Base-by-base conservation (phyloP, 164 flowering plant species). In the Nelumbo lutea region DNA sequence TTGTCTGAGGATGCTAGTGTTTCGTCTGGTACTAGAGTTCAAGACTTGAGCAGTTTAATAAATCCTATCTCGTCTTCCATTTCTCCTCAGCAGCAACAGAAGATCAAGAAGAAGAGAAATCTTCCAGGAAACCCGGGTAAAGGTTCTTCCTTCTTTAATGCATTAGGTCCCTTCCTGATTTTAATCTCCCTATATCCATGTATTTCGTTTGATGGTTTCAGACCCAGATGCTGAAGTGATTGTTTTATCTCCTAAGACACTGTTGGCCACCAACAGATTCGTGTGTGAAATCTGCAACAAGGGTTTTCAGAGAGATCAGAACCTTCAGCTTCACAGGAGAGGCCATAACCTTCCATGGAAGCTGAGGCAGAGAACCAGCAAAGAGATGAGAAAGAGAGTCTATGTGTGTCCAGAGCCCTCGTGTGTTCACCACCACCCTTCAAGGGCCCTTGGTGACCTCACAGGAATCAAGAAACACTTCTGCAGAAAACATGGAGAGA, bases 321-420 rank as follows among this genome's bases (percentile, higher is more conserved):
- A 93, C 58, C 90, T 93, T 47, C 98, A 94, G 66, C 88, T 94
- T 38, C 98, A 94, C 73, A 83, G 97, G 65, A 83, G 98, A 79
- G 98, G 98, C 1, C 98, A 94, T 46, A 94, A 94, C 69, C 86
- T 94, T 10, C 97, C 98, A 69, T 94, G 98, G 98, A 94, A 94
- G 76, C 83, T 94, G 51, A 87, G 83, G 80, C 91, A 91, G 68
- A 88, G 91, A 65, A 84, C 40, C 82, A 81, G 73, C 78, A 86
- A 83, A 55, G 93, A 91, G 52, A 76, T 72, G 0, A 86, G 72
- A 55, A 93, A 87, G 80, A 85, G 75, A 73, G 97, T 85, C 2
- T 91, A 90, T 76, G 93, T 91, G 7, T 91, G 98, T 65, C 97
- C 97, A 5, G 97, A 87, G 64, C 81, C 88, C 1, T 68, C 86